Conservation (phyloP, 75 land plant genomes). For the Pinus tabuliformis region DNA sequence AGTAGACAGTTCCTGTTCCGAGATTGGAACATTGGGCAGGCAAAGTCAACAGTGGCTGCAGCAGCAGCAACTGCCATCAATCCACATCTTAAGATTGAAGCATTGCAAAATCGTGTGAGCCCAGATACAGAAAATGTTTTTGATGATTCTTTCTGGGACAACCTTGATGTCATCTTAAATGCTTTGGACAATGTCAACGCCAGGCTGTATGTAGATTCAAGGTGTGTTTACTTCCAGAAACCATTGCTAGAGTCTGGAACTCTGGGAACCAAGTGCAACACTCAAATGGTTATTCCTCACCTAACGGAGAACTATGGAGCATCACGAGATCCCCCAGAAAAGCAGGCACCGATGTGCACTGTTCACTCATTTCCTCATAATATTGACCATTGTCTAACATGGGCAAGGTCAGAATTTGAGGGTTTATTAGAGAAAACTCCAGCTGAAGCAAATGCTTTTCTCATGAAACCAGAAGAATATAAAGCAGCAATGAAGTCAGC, state of each 20-base stretch:
- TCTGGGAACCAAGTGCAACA: slow-evolving; percentile 88
- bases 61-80: slow-evolving; percentile 76
- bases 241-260: slow-evolving; percentile 92
- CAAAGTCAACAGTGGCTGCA: slow-evolving; percentile 91
- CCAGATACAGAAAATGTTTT: slow-evolving; percentile 91
- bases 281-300: slow-evolving; percentile 97
- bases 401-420: slow-evolving; percentile 98
- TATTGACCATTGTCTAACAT: slow-evolving; percentile 88
- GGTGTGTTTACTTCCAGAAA: slow-evolving; percentile 93
- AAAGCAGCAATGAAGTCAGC: slow-evolving; percentile 62
- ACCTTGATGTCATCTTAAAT: slow-evolving; percentile 72
- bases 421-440: slow-evolving; percentile 90
- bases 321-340: slow-evolving; percentile 94
- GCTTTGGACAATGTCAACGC: slow-evolving; percentile 94
- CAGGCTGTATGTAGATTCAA: slow-evolving; percentile 80
- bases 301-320: slow-evolving; percentile 98
- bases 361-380: slow-evolving; percentile 96
- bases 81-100: slow-evolving; percentile 57
- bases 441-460: slow-evolving; percentile 71
- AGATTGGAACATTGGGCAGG: slow-evolving; percentile 92
- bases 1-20: slow-evolving; percentile 92
- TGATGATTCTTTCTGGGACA: slow-evolving; percentile 89
- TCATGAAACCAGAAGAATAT: slow-evolving; percentile 68
- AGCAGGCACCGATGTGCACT: slow-evolving; percentile 98
- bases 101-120: slow-evolving; percentile 81